Evolutionary conservation across 768 basidiomycete genomes (phyloP).

Genomic region (Nevesoporus exiguus): DNA sequence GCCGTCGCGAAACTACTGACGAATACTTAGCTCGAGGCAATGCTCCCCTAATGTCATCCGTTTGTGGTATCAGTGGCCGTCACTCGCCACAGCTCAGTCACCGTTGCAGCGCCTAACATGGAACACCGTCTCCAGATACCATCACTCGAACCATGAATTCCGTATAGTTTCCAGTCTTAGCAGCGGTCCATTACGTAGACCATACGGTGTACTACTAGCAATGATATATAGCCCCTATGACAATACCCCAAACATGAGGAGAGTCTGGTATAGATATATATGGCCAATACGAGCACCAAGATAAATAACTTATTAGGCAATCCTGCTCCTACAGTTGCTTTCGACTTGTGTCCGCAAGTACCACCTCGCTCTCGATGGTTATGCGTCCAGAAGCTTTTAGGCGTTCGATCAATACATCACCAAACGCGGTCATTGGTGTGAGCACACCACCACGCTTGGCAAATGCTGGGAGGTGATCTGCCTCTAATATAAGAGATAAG

Average conservation of each 20-base stretch:
- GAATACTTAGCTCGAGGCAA: slow-evolving; percentile 1
- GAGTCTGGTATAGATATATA: slow-evolving; percentile 1
- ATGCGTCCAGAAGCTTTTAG: slow-evolving; percentile 57
- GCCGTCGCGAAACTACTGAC: neutral
- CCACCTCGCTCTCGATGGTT: slow-evolving; percentile 52
- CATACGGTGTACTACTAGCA: neutral
- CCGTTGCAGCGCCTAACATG: neutral
- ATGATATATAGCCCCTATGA: neutral
- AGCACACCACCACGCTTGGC: slow-evolving; percentile 71
- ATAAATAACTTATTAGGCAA: no score
- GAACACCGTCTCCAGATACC: neutral
- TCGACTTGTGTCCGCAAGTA: slow-evolving; percentile 8
- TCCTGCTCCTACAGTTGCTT: slow-evolving; percentile 10
- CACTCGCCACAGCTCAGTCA: neutral
- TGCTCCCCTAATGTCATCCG: neutral
- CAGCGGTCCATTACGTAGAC: neutral
- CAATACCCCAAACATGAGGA: no score
- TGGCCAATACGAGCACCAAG: neutral
- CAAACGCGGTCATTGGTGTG: slow-evolving; percentile 81
- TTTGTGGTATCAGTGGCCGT: neutral
- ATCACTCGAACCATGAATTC: neutral
- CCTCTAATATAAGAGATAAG: slow-evolving; percentile 59
- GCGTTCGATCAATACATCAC: slow-evolving; percentile 68
- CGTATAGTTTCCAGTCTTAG: no score
- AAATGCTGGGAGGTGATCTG: slow-evolving; percentile 52